phyloP scores from a whole-genome alignment of 192 early-diverging fungal genomes.

The Linnemannia schmuckeri region DNA sequence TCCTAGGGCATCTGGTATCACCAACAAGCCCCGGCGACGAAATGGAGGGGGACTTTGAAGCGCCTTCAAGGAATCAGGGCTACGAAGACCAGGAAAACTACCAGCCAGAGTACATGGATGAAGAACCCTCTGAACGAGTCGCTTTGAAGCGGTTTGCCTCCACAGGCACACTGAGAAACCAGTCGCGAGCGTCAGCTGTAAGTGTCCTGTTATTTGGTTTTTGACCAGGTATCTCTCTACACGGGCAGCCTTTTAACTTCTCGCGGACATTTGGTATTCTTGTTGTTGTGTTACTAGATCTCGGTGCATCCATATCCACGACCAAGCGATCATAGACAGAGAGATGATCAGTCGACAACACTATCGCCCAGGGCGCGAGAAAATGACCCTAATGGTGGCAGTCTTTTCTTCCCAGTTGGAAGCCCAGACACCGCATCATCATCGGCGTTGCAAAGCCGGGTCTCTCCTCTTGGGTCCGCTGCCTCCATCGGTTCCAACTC shows the following conservation, averaged over 20 bases:
- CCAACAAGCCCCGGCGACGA: conserved; percentile 25
- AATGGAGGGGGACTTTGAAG: conserved; percentile 8
- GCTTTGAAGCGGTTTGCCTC: conserved; percentile 47
- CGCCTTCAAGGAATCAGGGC: not conserved
- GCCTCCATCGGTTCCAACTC: conserved; percentile 39
- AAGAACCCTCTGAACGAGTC: conserved; percentile 19
- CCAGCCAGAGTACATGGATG: conserved; percentile 27
- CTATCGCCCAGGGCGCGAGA: conserved; percentile 27
- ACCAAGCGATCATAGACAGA: not conserved
- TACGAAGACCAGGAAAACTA: not conserved
- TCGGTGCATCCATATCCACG: conserved; percentile 19
- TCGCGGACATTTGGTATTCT: not conserved
- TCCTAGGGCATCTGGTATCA: conserved; percentile 16
- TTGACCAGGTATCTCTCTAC: not conserved
- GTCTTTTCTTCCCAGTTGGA: conserved; percentile 34
- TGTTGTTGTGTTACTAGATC: not conserved
- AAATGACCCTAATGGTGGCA: conserved; percentile 12
- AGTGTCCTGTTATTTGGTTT: not conserved
- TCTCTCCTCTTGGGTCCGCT: conserved; percentile 32
- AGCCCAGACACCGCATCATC: conserved; percentile 21
- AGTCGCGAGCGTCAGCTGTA: conserved; percentile 21
- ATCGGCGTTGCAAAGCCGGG: conserved; percentile 4
- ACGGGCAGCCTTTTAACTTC: not conserved
- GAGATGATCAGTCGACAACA: conserved; percentile 24
- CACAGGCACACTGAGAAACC: conserved; percentile 33